phyloP scores from a whole-genome alignment of 495 filamentous ascomycete species.

The Pyronema omphalodes region DNA sequence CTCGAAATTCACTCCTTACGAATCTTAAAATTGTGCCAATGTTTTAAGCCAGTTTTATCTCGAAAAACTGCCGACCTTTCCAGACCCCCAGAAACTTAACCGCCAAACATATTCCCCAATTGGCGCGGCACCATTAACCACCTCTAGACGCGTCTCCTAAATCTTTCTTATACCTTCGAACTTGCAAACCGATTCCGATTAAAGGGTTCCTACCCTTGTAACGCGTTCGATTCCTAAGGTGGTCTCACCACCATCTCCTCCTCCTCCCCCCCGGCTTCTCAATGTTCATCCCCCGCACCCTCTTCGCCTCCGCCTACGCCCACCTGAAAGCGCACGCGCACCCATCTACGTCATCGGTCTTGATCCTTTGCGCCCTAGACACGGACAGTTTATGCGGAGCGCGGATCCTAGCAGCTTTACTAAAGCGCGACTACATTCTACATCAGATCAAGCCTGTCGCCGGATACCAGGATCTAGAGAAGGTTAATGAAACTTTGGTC shows the following conservation, averaged over 20 bases:
- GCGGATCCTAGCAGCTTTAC: slow-evolving; percentile 72
- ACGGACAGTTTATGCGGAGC: slow-evolving; percentile 91
- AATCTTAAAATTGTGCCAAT: too few relatives aligned
- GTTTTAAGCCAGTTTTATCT: too few relatives aligned
- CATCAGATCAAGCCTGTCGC: slow-evolving; percentile 92
- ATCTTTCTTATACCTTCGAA: too few relatives aligned
- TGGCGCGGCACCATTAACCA: too few relatives aligned
- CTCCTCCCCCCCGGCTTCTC: not conserved
- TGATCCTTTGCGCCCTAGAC: slow-evolving; percentile 86
- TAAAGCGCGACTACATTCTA: slow-evolving; percentile 94
- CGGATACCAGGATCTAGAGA: slow-evolving; percentile 74
- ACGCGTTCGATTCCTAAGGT: too few relatives aligned
- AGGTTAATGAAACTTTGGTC: slow-evolving; percentile 15
- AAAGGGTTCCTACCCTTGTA: too few relatives aligned
- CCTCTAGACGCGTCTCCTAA: too few relatives aligned
- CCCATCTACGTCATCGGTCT: slow-evolving; percentile 66
- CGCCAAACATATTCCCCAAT: too few relatives aligned
- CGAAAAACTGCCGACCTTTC: too few relatives aligned
- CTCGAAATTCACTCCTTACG: too few relatives aligned
- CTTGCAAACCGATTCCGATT: too few relatives aligned
- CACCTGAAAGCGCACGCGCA: slow-evolving; percentile 67
- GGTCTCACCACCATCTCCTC: not conserved
- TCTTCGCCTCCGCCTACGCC: slow-evolving; percentile 77
- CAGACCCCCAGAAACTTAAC: too few relatives aligned
- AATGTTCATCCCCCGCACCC: slow-evolving; percentile 89